Evolutionary conservation across 768 basidiomycete species (phyloP), one percentile per base, ranked within the genome.

Genomic region (Calocera viscosa): DNA sequence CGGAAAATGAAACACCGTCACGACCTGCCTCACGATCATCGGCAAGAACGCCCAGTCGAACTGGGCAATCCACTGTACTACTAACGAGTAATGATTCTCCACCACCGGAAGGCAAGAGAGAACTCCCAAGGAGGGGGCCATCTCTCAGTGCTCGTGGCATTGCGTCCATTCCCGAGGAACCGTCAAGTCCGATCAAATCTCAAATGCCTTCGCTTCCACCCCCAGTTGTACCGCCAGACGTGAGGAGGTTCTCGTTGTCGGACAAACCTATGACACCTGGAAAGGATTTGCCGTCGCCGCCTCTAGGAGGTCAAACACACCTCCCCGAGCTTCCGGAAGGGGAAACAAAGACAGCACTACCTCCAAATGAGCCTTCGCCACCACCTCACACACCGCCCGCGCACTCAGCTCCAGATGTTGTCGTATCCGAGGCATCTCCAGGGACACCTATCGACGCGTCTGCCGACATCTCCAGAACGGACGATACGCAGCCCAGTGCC

Each of bases 241-340:
- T 91, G 43, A 90, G 87, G 72, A 84, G 90, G 8, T 92, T 88
- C 73, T 90, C 91, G 1, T 80, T 93, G 22, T 83, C 87, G 22
- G 90, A 93, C 71, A 85, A 81, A 65, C 90, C 90, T 19, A 72
- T 85, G 32, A 74, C 75, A 14, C 68, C 76, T 11, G 26, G 14
- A 32, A 26, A 60, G 14, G 53, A 60, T 2, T 10, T 60, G 26
- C 22, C 53, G 24, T 28, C 30, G 2, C 53, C 53, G 53, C 26
- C 30, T 5, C 38, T 65, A 14, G 68, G 33, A 12, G 19, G 28
- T 41, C 14, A 39, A 34, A 65, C 64, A 30, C 10, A 35, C 28
- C 34, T 41, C 2, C 65, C 63, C 28, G 24, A 66, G 33, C 64
- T 60, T 2, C 65, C 64, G 22, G 68, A 66, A 17, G 60, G 7